Evolutionary conservation across 2,329 filamentous ascomycete genomes (phyloP).

Genomic region (Colletotrichum endophyticum): DNA sequence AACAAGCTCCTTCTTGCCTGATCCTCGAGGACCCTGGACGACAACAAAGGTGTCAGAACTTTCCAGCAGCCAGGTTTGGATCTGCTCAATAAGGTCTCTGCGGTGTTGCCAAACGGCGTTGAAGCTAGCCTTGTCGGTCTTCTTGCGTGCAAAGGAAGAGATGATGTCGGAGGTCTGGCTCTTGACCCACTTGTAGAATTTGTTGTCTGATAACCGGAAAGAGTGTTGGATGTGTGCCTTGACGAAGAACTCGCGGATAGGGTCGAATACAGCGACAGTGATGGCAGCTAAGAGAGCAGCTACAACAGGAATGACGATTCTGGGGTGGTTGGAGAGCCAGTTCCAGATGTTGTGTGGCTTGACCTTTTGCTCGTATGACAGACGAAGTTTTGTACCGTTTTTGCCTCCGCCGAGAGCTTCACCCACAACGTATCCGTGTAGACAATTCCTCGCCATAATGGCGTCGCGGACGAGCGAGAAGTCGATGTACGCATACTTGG

Average conservation of each 20-base stretch:
- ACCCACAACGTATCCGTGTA: constrained; percentile 80
- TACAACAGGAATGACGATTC: constrained; percentile 83
- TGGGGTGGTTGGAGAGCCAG: constrained; percentile 85
- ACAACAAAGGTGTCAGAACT: constrained; percentile 92
- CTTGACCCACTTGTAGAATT: constrained; percentile 81
- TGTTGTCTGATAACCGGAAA: constrained; percentile 75
- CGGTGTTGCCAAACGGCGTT: constrained; percentile 88
- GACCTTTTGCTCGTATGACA: constrained; percentile 82
- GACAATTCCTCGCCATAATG: constrained; percentile 88
- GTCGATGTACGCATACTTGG: constrained; percentile 80
- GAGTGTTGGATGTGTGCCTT: constrained; percentile 83
- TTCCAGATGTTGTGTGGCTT: constrained; percentile 83
- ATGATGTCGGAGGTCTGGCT: constrained; percentile 72
- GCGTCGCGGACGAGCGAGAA: constrained; percentile 77
- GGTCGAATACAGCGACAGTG: constrained; percentile 91
- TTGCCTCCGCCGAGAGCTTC: constrained; percentile 77
- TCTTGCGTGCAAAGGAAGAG: constrained; percentile 60
- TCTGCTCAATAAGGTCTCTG: constrained; percentile 78
- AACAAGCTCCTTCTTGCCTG: constrained; percentile 88
- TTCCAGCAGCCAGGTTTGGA: constrained; percentile 86
- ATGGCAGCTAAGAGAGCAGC: constrained; percentile 82
- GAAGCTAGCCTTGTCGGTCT: constrained; percentile 71
- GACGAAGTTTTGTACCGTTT: constrained; percentile 74
- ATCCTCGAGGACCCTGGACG: constrained; percentile 88
- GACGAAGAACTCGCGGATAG: constrained; percentile 92